Evolutionary conservation across 495 filamentous ascomycete species (phyloP), one percentile per base, ranked within the genome.

Genomic region (Entonaema liquescens): DNA sequence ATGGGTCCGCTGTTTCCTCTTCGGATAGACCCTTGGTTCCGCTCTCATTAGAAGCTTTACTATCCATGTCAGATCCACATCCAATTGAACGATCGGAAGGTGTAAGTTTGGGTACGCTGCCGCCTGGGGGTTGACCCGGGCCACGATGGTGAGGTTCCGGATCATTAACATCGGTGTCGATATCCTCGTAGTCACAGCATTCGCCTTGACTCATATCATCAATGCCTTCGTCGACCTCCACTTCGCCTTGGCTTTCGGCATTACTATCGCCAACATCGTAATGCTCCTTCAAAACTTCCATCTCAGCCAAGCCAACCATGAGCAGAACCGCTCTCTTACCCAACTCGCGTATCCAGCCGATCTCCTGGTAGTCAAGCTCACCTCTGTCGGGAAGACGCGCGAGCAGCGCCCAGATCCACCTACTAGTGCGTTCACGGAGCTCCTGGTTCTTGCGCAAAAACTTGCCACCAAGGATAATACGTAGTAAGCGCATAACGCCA

Each of bases 341-440:
- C 28, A 91, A 76, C 52, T 89, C 89, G 29, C 88, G 77, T 23
- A 91, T 77, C 62, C 79, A 80, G 6, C 84, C 84, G 13, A 91
- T 83, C 68, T 90, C 83, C 26, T 85, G 79, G 68, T 85, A 86
- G 38, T 79, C 80, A 73, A 92, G 79, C 66, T 86, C 84, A 0
- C 89, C 89, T 4, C 81, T 62, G 25, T 89, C 88, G 1, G 84
- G 84, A 13, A 90, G 69, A 42, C 84, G 80, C 1, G 86, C 89
- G 7, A 92, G 79, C 47, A 92, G 71, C 2, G 84, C 81, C 89
- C 89, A 92, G 11, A 87, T 77, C 89, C 89, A 92, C 21, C 81
- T 76, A 61, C 88, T 86, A 0, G 82, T 84, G 15, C 81, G 79
- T 65, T 80, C 79, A 44, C 77, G 76, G 29, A 90, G 75, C 44